Conservation (phyloP, 2,329 filamentous ascomycete genomes). For the Colletotrichum shisoi region DNA sequence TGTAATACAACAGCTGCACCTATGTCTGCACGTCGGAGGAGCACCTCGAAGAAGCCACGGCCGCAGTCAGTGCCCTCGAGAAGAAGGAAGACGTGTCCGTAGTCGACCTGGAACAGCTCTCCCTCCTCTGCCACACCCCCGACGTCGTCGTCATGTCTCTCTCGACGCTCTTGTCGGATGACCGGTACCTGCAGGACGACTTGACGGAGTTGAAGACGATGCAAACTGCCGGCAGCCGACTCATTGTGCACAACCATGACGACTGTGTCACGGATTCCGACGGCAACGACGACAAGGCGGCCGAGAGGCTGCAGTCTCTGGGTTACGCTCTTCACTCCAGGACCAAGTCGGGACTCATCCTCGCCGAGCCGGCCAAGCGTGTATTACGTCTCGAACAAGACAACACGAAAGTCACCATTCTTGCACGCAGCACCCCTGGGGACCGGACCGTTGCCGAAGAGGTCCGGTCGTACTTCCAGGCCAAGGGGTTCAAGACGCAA, state of each 20-base stretch:
- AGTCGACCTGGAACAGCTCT: conserved; percentile 23
- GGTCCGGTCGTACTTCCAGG: conserved; percentile 8
- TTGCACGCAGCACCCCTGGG: not conserved
- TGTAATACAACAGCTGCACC: conserved; percentile 27
- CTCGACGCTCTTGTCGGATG: conserved; percentile 14
- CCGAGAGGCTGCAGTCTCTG: not conserved
- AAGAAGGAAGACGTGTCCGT: conserved; percentile 10
- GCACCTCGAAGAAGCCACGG: not conserved
- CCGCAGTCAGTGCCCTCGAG: not conserved
- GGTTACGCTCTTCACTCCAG: conserved; percentile 18
- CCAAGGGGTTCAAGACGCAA: not conserved
- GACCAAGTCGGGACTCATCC: conserved; percentile 5
- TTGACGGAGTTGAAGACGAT: conserved; percentile 10
- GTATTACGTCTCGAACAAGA: conserved; percentile 1
- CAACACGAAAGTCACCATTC: conserved; percentile 16
- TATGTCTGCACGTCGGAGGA: conserved; percentile 26
- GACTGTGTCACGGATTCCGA: rapidly evolving
- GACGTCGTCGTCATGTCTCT: conserved; percentile 7
- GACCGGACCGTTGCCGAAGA: not conserved
- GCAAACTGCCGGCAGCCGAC: not conserved
- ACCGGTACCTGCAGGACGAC: conserved; percentile 19
- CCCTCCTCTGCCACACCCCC: conserved; percentile 1
- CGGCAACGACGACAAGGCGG: not conserved
- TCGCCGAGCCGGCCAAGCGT: conserved; percentile 15
- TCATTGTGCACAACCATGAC: not conserved